Base-by-base conservation (phyloP, 176 grass and related monocot species). In the Puya raimondii region DNA sequence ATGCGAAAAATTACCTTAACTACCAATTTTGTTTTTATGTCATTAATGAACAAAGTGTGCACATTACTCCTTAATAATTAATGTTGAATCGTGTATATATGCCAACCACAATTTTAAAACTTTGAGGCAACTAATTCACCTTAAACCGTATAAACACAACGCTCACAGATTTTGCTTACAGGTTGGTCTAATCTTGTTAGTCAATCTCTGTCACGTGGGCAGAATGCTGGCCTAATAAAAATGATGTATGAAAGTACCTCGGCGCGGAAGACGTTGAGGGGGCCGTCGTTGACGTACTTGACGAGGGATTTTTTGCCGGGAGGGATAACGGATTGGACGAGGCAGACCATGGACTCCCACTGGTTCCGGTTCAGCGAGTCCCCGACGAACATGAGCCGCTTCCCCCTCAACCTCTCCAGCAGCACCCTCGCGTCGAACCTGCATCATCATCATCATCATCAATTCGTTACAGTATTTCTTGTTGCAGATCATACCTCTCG, bases 281-380 rank as follows among this genome's bases (percentile, higher is more conserved):
- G 76, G 17, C 95, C 95, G 33, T 77, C 76, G 78, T 96, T 91
- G 8, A 91, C 91, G 68, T 82, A 90, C 80, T 97, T 97, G 49
- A 86, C 85, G 21, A 99, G 87, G 0, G 87, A 88, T 80, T 99
- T 99, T 42, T 82, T 68, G 63, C 90, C 87, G 70, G 47, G 72
- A 47, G 87, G 87, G 70, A 88, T 78, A 18, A 65, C 95, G 10
- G 95, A 99, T 77, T 99, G 95, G 23, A 88, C 90, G 26, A 99
- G 87, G 80, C 95, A 99, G 75, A 99, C 90, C 95, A 99, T 94
- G 9, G 95, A 99, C 75, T 99, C 94, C 94, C 94, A 99, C 73
- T 99, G 94, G 85, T 99, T 99, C 1, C 94, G 89, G 77, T 99
- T 99, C 77, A 99, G 68, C 5, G 94, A 99, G 27, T 99, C 95